These are phyloP conservation scores for Fonsecaea erecta DNA, from an alignment of 2,329 filamentous ascomycete genomes.

Conservation along the genomic window DNA sequence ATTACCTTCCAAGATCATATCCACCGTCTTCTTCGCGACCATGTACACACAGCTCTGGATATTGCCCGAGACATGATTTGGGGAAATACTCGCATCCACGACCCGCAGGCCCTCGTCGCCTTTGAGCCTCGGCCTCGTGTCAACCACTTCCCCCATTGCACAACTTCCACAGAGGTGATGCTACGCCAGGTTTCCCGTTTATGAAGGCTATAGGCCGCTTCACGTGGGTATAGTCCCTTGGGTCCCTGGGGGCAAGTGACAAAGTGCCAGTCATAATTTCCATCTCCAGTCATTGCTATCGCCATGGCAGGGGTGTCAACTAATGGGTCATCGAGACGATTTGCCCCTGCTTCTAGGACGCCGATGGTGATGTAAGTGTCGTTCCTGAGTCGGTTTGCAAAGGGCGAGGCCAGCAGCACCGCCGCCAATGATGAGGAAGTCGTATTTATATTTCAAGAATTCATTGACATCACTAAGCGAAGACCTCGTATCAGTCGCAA, in stretches of 20 bases:
- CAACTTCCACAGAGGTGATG: neutral
- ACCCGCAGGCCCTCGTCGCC: constrained; percentile 30
- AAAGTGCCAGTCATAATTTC: constrained; percentile 44
- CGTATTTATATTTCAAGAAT: constrained; percentile 7
- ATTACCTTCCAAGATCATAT: constrained; percentile 42
- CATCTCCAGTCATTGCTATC: constrained; percentile 35
- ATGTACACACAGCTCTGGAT: constrained; percentile 43
- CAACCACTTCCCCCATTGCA: constrained; percentile 6
- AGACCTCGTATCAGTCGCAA: neutral
- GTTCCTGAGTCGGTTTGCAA: constrained; percentile 54
- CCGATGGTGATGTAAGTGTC: constrained; percentile 52
- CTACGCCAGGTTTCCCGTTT: neutral
- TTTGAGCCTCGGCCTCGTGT: neutral
- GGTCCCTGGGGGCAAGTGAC: constrained; percentile 40
- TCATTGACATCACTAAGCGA: neutral
- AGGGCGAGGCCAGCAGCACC: constrained; percentile 60
- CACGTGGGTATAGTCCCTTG: constrained; percentile 15
- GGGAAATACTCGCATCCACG: constrained; percentile 44
- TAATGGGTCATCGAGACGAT: constrained; percentile 35
- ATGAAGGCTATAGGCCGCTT: neutral
- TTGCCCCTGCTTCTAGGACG: constrained; percentile 52
- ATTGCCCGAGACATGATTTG: constrained; percentile 42
- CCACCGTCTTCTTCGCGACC: constrained; percentile 44
- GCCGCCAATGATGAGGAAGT: constrained; percentile 55
- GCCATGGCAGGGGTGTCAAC: constrained; percentile 37